Base-by-base conservation (phyloP, 441 rosid species). In the Gossypium laxum region DNA sequence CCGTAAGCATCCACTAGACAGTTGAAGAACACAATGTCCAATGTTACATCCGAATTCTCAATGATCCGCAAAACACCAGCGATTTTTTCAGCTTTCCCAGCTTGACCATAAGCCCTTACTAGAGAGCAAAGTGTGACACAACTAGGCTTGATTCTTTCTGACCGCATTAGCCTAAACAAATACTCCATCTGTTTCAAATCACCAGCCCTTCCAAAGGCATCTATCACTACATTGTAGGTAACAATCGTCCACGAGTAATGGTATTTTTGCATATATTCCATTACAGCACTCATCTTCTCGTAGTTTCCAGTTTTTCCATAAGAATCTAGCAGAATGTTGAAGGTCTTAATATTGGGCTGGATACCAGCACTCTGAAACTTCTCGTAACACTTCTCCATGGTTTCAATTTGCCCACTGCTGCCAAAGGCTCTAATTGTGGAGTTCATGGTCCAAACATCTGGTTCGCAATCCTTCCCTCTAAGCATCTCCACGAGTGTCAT, bases 401-500 rank as follows among this genome's bases (percentile, higher is more conserved):
- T 91, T 70, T 82, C 87, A 26, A 88, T 86, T 80, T 91, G 98
- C 69, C 96, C 91, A 45, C 85, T 89, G 71, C 85, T 78, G n/a
- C 96, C 97, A 77, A 91, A 93, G 76, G 97, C 97, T 79, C 98
- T 85, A 51, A 91, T 75, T 5, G 94, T 91, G 48, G 92, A 93
- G 83, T 91, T 91, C 96, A 90, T 86, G 58, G 96, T 89, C 96
- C 96, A 90, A 11, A 86, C 88, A 76, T 90, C 97, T 50, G 98
- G 97, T 71, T 86, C 75, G 67, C 96, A 91, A 18, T 82, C 82
- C 10, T 85, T 72, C 76, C 85, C 81, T 24, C 78, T 69, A 21
- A 91, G 89, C 98, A 93, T 89, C 79, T 87, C 76, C 72, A 91
- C 86, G 14, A 93, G 86, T 19, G 88, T 86, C 54, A 87, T 80